phyloP scores from a whole-genome alignment of 148 eudicot genomes.

The Rhododendron mucronatum region DNA sequence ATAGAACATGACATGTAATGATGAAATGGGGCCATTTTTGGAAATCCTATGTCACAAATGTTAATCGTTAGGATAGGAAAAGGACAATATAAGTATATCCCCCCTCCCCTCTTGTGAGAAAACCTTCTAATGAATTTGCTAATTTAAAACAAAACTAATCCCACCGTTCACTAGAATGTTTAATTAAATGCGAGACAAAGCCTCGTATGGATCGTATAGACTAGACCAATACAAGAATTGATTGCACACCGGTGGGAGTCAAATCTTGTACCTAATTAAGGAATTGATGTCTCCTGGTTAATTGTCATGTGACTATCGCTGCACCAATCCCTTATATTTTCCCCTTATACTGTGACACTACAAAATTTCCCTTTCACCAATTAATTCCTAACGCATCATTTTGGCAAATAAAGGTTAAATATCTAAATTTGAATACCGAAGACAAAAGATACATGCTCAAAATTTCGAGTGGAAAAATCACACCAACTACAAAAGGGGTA shows the following conservation, averaged over 20 bases:
- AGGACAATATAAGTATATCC: neutral
- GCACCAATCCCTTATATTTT: neutral
- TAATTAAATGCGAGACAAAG: neutral
- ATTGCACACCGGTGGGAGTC: neutral
- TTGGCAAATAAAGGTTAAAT: neutral
- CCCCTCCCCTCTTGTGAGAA: neutral
- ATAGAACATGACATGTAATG: conserved; percentile 29
- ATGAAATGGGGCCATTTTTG: conserved; percentile 14
- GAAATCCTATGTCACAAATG: conserved; percentile 10
- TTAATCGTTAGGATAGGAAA: neutral
- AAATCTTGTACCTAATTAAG: neutral
- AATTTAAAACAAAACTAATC: too few species aligned
- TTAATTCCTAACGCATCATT: neutral
- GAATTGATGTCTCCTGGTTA: neutral
- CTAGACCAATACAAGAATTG: neutral
- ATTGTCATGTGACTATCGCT: neutral
- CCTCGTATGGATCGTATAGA: neutral
- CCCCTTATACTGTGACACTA: neutral
- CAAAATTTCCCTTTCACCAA: neutral
- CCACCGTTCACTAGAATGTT: neutral
- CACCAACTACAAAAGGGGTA: neutral
- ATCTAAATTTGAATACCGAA: neutral
- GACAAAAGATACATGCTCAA: neutral
- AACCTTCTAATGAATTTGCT: neutral
- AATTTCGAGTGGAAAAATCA: neutral